A percentile compares a stretch with the other conserved stretches of the same genome.
phyloP scores from a whole-genome alignment of 75 land plant genomes.

The Pinus taeda region DNA sequence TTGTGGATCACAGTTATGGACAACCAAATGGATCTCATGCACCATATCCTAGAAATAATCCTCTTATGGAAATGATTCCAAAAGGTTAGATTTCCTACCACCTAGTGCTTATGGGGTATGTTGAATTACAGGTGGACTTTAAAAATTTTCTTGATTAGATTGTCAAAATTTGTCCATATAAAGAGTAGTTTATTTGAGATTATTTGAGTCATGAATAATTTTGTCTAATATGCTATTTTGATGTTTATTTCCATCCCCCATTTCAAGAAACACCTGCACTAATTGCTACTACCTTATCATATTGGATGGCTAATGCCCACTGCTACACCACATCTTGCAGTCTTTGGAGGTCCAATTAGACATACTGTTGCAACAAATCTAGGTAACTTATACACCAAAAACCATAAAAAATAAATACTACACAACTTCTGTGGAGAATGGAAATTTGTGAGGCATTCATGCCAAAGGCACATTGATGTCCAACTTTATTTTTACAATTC shows the following conservation, averaged over 20 bases:
- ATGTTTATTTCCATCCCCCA: conserved; percentile 24
- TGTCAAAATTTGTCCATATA: background rate
- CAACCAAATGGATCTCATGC: conserved; percentile 85
- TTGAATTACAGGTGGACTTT: background rate
- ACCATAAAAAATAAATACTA: background rate
- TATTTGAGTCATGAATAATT: background rate
- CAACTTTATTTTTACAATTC: too few species aligned
- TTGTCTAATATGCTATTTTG: too few species aligned
- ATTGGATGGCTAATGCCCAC: conserved; percentile 85
- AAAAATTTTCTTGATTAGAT: background rate
- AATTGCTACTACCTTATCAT: conserved; percentile 65
- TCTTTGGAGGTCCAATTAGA: conserved; percentile 56
- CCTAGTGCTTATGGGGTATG: conserved; percentile 68
- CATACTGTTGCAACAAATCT: conserved; percentile 55
- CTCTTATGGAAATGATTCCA: conserved; percentile 51
- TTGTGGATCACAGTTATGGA: conserved; percentile 79
- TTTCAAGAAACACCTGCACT: conserved; percentile 67
- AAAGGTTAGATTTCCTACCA: conserved; percentile 57
- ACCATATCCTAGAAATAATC: conserved; percentile 64
- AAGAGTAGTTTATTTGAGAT: background rate
- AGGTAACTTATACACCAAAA: conserved; percentile 23
- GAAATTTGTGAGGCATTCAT: background rate
- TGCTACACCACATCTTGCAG: conserved; percentile 70
- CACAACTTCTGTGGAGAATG: background rate
- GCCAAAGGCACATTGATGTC: background rate